Percentiles rank a stretch among this genome's conserved stretches.
Conservation (phyloP, 1,284 basidiomycete genomes). For the Heterobasidion occidentale region DNA sequence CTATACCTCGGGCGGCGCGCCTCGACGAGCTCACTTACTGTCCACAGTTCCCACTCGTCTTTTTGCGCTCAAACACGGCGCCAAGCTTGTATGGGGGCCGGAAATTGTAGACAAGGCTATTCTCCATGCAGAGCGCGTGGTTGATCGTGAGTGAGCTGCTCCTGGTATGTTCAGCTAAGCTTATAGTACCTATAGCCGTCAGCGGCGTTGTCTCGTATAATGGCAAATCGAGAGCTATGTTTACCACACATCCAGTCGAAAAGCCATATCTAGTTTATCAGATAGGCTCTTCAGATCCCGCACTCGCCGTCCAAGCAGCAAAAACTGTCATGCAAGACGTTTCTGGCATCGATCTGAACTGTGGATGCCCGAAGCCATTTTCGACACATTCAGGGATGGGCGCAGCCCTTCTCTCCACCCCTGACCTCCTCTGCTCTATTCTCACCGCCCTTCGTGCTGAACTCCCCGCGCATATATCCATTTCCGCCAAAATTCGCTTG, state of each 20-base stretch:
- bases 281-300: slow-evolving; percentile 85
- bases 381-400: slow-evolving; percentile 96
- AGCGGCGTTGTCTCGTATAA: slow-evolving; percentile 90
- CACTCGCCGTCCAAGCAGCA: slow-evolving; percentile 88
- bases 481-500: slow-evolving; percentile 90
- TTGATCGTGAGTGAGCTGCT: slow-evolving; percentile 60
- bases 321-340: slow-evolving; percentile 84
- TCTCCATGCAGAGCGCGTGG: slow-evolving; percentile 73
- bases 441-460: slow-evolving; percentile 66
- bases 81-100: slow-evolving; percentile 93
- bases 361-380: slow-evolving; percentile 94
- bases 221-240: slow-evolving; percentile 78
- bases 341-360: slow-evolving; percentile 91
- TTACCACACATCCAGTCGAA: slow-evolving; percentile 91
- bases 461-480: slow-evolving; percentile 73
- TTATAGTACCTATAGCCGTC: slow-evolving; percentile 38
- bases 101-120: slow-evolving; percentile 98
- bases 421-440: slow-evolving; percentile 86
- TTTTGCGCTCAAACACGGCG: slow-evolving; percentile 89
- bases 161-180: not conserved
- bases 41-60: slow-evolving; percentile 71
- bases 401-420: slow-evolving; percentile 87
- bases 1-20: not conserved
- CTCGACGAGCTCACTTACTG: slow-evolving; percentile 4
- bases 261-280: slow-evolving; percentile 89